Conservation (phyloP, 108 stramenopile genomes). For the Aurantiochytrium sp. region DNA sequence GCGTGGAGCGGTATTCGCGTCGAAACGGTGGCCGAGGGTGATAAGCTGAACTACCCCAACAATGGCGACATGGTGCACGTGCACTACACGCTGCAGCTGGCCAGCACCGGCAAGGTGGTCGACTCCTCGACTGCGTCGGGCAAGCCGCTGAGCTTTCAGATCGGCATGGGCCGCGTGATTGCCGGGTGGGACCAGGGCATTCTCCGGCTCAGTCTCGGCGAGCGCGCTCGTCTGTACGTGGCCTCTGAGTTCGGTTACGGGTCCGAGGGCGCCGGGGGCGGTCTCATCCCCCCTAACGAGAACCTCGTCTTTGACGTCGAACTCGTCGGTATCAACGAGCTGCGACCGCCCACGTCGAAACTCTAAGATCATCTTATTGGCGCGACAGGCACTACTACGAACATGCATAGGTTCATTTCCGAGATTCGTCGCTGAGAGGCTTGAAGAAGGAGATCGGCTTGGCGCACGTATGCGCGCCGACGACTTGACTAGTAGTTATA, state of each 20-base stretch:
- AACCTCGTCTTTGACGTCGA: slow-evolving; percentile 49
- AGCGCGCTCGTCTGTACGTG: slow-evolving; percentile 56
- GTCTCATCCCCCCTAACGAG: slow-evolving; percentile 68
- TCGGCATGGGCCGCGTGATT: slow-evolving; percentile 72
- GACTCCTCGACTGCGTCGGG: slow-evolving; percentile 69
- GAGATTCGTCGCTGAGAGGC: too few species aligned
- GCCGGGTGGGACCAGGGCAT: slow-evolving; percentile 61
- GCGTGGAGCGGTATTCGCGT: slow-evolving; percentile 28
- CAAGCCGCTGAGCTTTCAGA: slow-evolving; percentile 67
- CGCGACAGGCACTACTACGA: too few species aligned
- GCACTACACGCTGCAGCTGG: slow-evolving; percentile 51
- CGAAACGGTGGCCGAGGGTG: slow-evolving; percentile 35
- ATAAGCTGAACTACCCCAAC: slow-evolving; percentile 38
- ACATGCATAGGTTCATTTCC: too few species aligned
- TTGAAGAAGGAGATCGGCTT: too few species aligned
- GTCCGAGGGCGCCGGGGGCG: slow-evolving; percentile 62
- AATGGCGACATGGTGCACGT: slow-evolving; percentile 16
- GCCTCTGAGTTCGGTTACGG: slow-evolving; percentile 80
- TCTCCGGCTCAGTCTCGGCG: not conserved
- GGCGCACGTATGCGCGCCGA: too few species aligned
- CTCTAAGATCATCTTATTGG: not conserved
- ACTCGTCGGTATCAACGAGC: slow-evolving; percentile 36
- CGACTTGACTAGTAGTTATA: too few species aligned
- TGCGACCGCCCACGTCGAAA: not conserved
- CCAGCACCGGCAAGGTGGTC: slow-evolving; percentile 66